Evolutionary conservation across 164 flowering plant species (phyloP).

Genomic region (Amborella trichopoda): DNA sequence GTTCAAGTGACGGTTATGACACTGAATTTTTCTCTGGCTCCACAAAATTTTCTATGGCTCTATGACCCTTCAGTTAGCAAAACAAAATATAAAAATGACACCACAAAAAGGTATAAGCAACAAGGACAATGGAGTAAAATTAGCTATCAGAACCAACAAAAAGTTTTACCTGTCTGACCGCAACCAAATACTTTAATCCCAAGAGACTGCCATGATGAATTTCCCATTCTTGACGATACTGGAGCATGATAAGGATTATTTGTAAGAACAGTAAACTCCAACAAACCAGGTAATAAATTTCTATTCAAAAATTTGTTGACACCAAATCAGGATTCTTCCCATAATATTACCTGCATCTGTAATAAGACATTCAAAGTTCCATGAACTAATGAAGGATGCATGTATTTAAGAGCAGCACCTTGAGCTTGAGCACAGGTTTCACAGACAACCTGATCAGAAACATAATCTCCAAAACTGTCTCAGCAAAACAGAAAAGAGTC

Average conservation of each 20-base stretch:
- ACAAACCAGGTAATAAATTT: slow-evolving; percentile 1
- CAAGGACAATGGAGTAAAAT: no score
- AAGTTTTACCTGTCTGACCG: slow-evolving; percentile 95
- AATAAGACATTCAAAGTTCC: slow-evolving; percentile 75
- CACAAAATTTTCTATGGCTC: no score
- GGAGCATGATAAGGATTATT: slow-evolving; percentile 22
- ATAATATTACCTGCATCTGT: slow-evolving; percentile 80
- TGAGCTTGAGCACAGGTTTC: slow-evolving; percentile 99
- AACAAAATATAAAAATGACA: no score
- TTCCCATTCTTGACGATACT: slow-evolving; percentile 97
- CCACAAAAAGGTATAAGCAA: no score
- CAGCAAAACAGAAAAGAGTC: slow-evolving; percentile 1
- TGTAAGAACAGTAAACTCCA: neutral
- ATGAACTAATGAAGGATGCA: slow-evolving; percentile 73
- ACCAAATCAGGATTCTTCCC: neutral
- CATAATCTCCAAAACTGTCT: slow-evolving; percentile 94
- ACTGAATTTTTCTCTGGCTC: no score
- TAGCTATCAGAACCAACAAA: no score
- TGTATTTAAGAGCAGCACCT: slow-evolving; percentile 88
- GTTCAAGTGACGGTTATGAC: no score
- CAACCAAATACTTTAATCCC: slow-evolving; percentile 95
- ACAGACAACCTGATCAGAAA: slow-evolving; percentile 97
- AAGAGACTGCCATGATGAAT: slow-evolving; percentile 97
- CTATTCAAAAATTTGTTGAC: no score
- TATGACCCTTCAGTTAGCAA: no score